Percentiles rank a stretch among this genome's conserved stretches.
phyloP scores from a whole-genome alignment of 1,139 yeast genomes.

The Hansenula lynferdii region DNA sequence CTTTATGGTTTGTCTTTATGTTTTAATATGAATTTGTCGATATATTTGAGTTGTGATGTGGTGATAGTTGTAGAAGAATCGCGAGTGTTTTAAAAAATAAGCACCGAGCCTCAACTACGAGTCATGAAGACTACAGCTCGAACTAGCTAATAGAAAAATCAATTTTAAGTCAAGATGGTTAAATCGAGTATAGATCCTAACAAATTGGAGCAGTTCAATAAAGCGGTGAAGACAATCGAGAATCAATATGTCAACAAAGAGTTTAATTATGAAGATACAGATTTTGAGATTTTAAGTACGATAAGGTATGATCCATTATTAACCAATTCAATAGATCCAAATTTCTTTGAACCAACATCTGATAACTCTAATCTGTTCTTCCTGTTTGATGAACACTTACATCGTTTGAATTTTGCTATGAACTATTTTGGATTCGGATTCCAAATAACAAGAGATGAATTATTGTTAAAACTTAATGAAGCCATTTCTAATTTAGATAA shows the following conservation, averaged over 20 bases:
- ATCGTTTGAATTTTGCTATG: slow-evolving; percentile 51
- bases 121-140: too few species aligned
- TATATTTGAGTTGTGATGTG: too few species aligned
- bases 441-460: slow-evolving; percentile 35
- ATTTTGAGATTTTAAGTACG: slow-evolving; percentile 60
- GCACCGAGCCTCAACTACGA: too few species aligned
- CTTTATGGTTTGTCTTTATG: neutral
- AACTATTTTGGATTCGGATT: slow-evolving; percentile 48
- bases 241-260: slow-evolving; percentile 3
- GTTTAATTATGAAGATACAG: slow-evolving; percentile 14
- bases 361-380: slow-evolving; percentile 44
- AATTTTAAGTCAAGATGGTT: neutral
- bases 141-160: too few species aligned
- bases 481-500: slow-evolving; percentile 30
- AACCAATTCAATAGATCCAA: slow-evolving; percentile 5
- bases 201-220: neutral
- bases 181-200: neutral
- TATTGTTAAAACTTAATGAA: slow-evolving; percentile 41
- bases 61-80: too few species aligned
- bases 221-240: neutral
- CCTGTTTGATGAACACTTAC: slow-evolving; percentile 58
- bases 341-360: slow-evolving; percentile 12
- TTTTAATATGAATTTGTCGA: too few species aligned
- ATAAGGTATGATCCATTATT: slow-evolving; percentile 64
- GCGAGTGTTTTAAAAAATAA: too few species aligned